Evolutionary conservation across 495 filamentous ascomycete genomes (phyloP), one percentile per base, ranked within the genome.

Genomic region (Annulohypoxylon maeteangense): DNA sequence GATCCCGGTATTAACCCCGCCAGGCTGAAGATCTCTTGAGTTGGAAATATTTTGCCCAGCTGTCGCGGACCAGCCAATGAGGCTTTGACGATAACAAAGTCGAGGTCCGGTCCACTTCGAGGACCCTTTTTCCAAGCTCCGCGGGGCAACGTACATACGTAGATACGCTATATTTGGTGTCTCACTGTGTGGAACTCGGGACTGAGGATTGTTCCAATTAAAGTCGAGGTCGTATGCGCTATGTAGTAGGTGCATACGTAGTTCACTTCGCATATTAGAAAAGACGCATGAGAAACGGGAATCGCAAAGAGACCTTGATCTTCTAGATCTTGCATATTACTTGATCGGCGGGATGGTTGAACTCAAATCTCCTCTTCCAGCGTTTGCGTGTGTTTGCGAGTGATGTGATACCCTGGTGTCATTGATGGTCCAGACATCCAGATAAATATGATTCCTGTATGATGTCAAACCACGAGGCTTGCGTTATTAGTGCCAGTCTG

Each of bases 261-360:
- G 40, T 44, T 51, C 47, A 51, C 47, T 29, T 51, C 23, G 22
- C 47, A n/a, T 25, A 51, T 51, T 42, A 36, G 51, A 36, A 55
- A 47, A 56, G 40, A 25, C 36, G 42, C 38, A 62, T 53, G 25
- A 45, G 50, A 23, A 56, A 64, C 38, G 27, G 27, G 20, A 45
- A 59, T 64, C 20, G 44, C 29, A 38, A 18, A 27, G 38, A 65
- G 65, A 48, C 40, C 7, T 57, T 71, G 63, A 67, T 71, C 68
- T 56, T 51, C 54, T 16, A 64, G 69, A 72, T 72, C 69, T 72
- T 72, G 64, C 69, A 68, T 72, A 57, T 64, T 32, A 51, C 68
- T 55, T 50, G 65, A 64, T 62, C 59, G 59, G 59, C 54, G 45
- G 51, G 59, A 31, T 47, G 40, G 58, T 55, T 57, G 40, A 50